Percentiles rank a stretch among this genome's conserved stretches.
phyloP scores from a whole-genome alignment of 2,329 filamentous ascomycete genomes.

The Parastagonospora avenae region DNA sequence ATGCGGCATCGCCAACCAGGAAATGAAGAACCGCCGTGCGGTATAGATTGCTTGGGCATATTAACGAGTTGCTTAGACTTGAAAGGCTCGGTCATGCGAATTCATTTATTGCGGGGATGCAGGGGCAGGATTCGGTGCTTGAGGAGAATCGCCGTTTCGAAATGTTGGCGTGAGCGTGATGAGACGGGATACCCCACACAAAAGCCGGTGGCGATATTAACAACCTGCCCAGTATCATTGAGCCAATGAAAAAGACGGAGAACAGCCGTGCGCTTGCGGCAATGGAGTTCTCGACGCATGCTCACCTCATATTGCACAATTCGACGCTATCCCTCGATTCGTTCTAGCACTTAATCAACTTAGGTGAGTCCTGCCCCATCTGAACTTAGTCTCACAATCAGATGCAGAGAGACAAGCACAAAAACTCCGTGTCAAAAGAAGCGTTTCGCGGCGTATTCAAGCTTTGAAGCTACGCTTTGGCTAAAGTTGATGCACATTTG shows the following conservation, averaged over 20 bases:
- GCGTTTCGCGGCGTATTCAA: background rate
- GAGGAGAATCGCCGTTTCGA: conserved; percentile 4
- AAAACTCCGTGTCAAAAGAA: conserved; percentile 11
- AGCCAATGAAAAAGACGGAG: background rate
- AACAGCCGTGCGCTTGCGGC: background rate
- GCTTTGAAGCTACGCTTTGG: too few relatives aligned
- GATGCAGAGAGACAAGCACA: background rate
- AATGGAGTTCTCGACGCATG: conserved; percentile 2
- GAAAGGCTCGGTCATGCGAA: conserved; percentile 11
- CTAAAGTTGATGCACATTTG: too few relatives aligned
- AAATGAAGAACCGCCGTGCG: conserved; percentile 14
- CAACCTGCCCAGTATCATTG: background rate
- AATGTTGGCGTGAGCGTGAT: conserved; percentile 1
- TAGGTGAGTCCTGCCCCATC: conserved; percentile 12
- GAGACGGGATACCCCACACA: background rate
- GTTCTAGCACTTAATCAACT: conserved; percentile 12
- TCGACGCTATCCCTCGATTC: conserved; percentile 9
- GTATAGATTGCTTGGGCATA: conserved; percentile 28
- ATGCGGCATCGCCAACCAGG: conserved; percentile 14
- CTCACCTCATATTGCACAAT: conserved; percentile 16
- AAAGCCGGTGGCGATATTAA: background rate
- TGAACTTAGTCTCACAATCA: conserved; percentile 2
- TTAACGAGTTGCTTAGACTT: conserved; percentile 21
- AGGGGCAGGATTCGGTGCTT: conserved; percentile 20
- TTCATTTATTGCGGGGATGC: conserved; percentile 16